Evolutionary conservation across 176 grass and related monocot genomes (phyloP), one percentile per base, ranked within the genome.

Genomic region (Musa troglodytarum): DNA sequence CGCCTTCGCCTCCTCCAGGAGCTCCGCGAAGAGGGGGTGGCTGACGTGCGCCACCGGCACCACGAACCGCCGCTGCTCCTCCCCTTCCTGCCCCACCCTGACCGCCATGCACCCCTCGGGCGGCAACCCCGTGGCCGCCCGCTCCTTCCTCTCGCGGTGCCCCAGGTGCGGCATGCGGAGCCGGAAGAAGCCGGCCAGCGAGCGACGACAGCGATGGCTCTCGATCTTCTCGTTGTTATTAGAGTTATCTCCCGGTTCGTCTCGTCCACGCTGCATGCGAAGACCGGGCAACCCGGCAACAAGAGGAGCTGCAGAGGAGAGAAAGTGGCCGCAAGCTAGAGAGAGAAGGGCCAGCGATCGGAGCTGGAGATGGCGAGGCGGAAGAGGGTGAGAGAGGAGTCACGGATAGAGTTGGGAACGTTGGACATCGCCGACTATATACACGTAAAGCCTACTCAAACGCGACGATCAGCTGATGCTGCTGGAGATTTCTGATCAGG

Each of bases 41-140:
- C 21, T 75, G 6, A 75, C 25, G 54, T 75, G 54, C 73, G 15
- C 53, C 54, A 75, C 23, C 23, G 73, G 54, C 24, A 75, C 73
- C 23, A 59, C 25, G 73, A 75, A 62, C 73, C 73, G 73, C 54
- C 15, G 53, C 73, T 11, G 73, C 54, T 75, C 73, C 73, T 75
- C 72, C 26, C 73, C 73, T 24, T 75, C 73, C 73, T 75, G 52
- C 26, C 73, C 73, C 9, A 75, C 73, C 54, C 73, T 22, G 9
- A 75, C 53, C 54, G 54, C 26, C 73, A 62, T 28, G 50, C 53
- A 28, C 53, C 73, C 73, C 24, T 75, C 62, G 5, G 73, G 52
- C 24, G 73, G 73, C 73, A 57, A 29, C 23, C 23, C 21, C 62
- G 19, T 19, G 9, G 49, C 50, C 69, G 8, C 49, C 63, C 10